Evolutionary conservation across 106 monocot genomes (phyloP), one percentile per base, ranked within the genome.

Genomic region (Triglochin maritima): DNA sequence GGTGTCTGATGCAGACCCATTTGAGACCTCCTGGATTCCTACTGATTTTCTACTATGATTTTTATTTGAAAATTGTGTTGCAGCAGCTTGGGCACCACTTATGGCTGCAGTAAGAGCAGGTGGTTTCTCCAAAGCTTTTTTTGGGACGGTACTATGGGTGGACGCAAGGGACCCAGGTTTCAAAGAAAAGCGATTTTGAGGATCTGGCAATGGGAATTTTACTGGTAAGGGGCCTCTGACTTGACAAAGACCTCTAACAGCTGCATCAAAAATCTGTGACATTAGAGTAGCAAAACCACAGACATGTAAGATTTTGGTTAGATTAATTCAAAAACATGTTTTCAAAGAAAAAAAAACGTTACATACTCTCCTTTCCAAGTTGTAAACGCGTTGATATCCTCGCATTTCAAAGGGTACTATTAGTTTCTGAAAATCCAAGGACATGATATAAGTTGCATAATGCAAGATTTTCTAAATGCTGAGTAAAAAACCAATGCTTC

Each of bases 351-450:
- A 63, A 44, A 13, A 43, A 13, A 49, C 17, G 41, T 43, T 29
- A 8, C 59, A 16, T 79, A 87, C 91, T 86, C 69, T 82, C 49
- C 76, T 87, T 72, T 87, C 89, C 57, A 94, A 64, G 62, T 94
- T 89, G 71, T 94, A 94, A 58, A 94, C 87, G 45, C 87, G 70
- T 62, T 89, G 89, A 72, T 82, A 81, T 42, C 94, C 89, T 56
- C 94, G 71, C 94, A 94, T 94, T 66, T 89, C 89, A 76, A 94
- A 94, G 7, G 94, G 94, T 62, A 89, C 75, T 5, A 83, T 6
- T 17, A 94, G 15, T 69, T 74, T 94, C 94, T 94, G 87, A 65
- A 86, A 29, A 29, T 29, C 29, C 29, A 29, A 29, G 29, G 29
- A 29, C 29, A 29, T 29, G 29, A 29, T 29, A 29, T 29, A 29